Evolutionary conservation across 2,329 filamentous ascomycete genomes (phyloP).

Genomic region (Fusarium azukiicola): DNA sequence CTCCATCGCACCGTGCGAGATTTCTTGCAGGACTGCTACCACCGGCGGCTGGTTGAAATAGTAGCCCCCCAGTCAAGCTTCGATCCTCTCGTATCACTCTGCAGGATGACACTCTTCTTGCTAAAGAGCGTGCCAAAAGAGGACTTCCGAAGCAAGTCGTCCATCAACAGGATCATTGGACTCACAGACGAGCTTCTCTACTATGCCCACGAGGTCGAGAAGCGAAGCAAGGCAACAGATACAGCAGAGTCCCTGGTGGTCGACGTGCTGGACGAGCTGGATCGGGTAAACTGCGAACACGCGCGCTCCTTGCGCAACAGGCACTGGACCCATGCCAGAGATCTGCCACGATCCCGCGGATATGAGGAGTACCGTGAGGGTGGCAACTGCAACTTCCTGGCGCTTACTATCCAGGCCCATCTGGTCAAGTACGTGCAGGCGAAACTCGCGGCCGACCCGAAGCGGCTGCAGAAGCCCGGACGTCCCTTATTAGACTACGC

Average conservation of each 20-base stretch:
- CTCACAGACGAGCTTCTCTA: slow-evolving; percentile 24
- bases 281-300: slow-evolving; percentile 1
- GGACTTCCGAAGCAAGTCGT: not conserved
- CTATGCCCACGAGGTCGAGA: slow-evolving; percentile 22
- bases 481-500: slow-evolving; percentile 21
- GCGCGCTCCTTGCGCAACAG: slow-evolving; percentile 4
- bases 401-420: slow-evolving; percentile 1
- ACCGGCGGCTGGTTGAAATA: not conserved
- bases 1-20: slow-evolving; percentile 17
- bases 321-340: slow-evolving; percentile 4
- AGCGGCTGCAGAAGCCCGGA: not conserved
- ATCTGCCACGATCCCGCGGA: not conserved
- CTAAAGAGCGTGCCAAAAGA: not conserved
- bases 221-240: not conserved
- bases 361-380: not conserved
- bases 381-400: not conserved
- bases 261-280: not conserved
- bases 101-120: not conserved
- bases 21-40: slow-evolving; percentile 1
- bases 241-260: not conserved
- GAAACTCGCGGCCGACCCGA: not conserved
- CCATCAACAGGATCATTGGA: slow-evolving; percentile 24
- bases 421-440: not conserved
- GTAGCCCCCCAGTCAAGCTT: not conserved
- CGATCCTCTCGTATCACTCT: not conserved